These are phyloP conservation scores for Lactifluus volemus DNA, from an alignment of 768 basidiomycete species.

Conservation along the genomic window DNA sequence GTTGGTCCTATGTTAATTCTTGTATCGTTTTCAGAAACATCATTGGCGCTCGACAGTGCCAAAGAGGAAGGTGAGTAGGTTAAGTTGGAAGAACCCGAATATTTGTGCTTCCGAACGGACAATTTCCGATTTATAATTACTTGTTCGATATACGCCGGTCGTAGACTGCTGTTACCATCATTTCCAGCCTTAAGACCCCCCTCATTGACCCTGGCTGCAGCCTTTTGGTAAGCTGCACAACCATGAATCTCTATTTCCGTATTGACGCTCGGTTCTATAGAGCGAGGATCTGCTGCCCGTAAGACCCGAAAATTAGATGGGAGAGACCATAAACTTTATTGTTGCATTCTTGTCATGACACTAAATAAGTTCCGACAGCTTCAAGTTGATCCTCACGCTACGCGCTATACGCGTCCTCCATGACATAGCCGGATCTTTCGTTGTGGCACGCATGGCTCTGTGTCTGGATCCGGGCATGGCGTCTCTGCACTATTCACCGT, in stretches of 20 bases:
- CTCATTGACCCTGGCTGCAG: slow-evolving; percentile 1
- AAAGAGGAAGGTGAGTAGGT: slow-evolving; percentile 18
- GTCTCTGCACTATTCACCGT: slow-evolving; percentile 56
- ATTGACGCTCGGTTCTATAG: slow-evolving; percentile 26
- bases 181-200: slow-evolving; percentile 1
- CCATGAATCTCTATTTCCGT: background rate
- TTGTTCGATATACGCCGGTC: background rate
- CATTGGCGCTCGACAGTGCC: background rate
- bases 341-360: slow-evolving; percentile 22
- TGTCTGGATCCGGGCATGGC: slow-evolving; percentile 45
- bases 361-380: slow-evolving; percentile 26
- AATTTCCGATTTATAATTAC: background rate
- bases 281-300: slow-evolving; percentile 71
- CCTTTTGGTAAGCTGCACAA: background rate
- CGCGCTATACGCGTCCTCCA: slow-evolving; percentile 44
- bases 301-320: slow-evolving; percentile 50
- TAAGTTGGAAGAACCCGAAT: slow-evolving; percentile 3
- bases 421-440: slow-evolving; percentile 61
- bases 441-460: slow-evolving; percentile 88
- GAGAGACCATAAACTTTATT: slow-evolving; percentile 58
- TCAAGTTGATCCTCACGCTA: slow-evolving; percentile 20
- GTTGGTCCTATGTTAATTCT: background rate
- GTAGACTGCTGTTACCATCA: slow-evolving; percentile 1
- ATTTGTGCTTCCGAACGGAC: background rate
- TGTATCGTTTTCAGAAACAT: background rate